Conservation (phyloP, 306 rosid genomes). For the Glycine tomentella region DNA sequence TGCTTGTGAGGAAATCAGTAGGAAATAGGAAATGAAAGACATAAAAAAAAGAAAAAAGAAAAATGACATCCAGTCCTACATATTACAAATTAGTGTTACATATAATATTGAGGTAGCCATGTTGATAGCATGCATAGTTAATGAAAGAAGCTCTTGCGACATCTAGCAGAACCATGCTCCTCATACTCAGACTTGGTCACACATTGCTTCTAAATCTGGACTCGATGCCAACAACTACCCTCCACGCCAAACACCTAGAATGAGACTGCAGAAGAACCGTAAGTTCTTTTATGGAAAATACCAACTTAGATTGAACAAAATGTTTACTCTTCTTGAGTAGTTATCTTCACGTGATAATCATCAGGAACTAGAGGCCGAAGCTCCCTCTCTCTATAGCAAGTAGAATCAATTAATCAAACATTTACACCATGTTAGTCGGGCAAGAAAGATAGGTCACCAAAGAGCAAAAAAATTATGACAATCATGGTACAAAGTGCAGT, state of each 20-base stretch:
- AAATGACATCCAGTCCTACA: background rate
- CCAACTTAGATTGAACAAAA: constrained; percentile 32
- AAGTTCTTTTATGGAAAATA: constrained; percentile 19
- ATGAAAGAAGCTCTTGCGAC: constrained; percentile 85
- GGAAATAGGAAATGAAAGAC: constrained; percentile 14
- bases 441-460: too few relatives aligned
- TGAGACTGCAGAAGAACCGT: constrained; percentile 61
- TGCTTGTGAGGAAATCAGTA: constrained; percentile 37
- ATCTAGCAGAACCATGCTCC: constrained; percentile 97
- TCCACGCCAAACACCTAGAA: constrained; percentile 93
- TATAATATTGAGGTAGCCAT: constrained; percentile 19
- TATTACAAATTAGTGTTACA: constrained; percentile 25
- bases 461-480: too few relatives aligned
- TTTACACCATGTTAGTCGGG: background rate
- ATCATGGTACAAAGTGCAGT: constrained; percentile 5
- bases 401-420: constrained; percentile 11
- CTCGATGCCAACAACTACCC: constrained; percentile 92
- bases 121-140: constrained; percentile 48
- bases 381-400: constrained; percentile 75
- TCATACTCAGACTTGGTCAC: constrained; percentile 96
- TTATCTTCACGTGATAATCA: constrained; percentile 83
- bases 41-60: background rate
- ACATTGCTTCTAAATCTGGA: constrained; percentile 92
- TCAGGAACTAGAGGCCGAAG: constrained; percentile 95
- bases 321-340: constrained; percentile 82